phyloP scores from a whole-genome alignment of 306 rosid species.

The Prunus davidiana region DNA sequence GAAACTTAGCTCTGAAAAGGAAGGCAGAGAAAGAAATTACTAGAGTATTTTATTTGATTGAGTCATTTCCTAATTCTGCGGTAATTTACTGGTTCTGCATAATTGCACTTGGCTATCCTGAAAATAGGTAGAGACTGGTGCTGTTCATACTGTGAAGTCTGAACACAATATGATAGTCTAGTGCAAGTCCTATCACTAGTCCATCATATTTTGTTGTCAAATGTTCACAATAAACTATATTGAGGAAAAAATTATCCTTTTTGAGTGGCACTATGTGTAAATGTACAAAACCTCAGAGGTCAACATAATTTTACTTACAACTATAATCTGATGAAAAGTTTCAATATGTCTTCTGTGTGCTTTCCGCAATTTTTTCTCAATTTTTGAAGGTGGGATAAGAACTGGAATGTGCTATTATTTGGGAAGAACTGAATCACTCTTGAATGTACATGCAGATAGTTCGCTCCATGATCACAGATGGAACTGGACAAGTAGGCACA shows the following conservation, averaged over 20 bases:
- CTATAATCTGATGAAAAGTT: background rate
- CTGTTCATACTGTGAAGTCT: background rate
- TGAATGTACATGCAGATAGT: constrained; percentile 55
- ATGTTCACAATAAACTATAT: background rate
- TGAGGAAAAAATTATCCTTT: background rate
- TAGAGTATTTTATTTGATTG: no score
- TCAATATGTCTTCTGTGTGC: background rate
- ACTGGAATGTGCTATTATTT: background rate
- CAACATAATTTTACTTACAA: background rate
- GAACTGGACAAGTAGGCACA: constrained; percentile 54
- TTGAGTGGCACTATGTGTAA: background rate
- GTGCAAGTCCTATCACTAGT: background rate
- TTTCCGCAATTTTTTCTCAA: background rate
- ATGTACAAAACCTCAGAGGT: background rate
- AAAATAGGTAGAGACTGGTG: background rate
- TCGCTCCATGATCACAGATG: constrained; percentile 59
- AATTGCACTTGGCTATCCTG: no score
- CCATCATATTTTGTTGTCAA: background rate
- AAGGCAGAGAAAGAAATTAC: no score
- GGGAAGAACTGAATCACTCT: background rate
- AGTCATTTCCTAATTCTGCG: no score
- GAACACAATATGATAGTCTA: background rate
- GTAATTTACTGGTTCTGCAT: no score
- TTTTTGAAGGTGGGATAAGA: background rate
- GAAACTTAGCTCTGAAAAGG: no score